Evolutionary conservation across 2,329 filamentous ascomycete genomes (phyloP).

Genomic region (Orbilia ellipsospora): DNA sequence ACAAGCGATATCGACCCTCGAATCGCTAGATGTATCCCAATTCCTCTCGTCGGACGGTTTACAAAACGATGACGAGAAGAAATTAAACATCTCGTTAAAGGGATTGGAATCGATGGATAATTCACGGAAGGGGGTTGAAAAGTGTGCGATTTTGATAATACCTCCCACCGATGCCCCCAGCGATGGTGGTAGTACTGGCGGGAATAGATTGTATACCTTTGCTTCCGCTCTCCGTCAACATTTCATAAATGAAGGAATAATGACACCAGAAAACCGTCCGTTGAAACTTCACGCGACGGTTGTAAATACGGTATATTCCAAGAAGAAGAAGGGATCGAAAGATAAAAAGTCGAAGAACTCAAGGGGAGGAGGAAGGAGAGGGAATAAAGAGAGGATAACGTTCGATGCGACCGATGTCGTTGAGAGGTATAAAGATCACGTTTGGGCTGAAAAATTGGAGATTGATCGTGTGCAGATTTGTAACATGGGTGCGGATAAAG

Average conservation of each 20-base stretch:
- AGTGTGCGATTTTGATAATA: slow-evolving; percentile 73
- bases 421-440: slow-evolving; percentile 71
- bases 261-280: slow-evolving; percentile 71
- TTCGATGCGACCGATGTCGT: slow-evolving; percentile 70
- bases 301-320: slow-evolving; percentile 84
- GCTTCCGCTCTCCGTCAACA: slow-evolving; percentile 68
- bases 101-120: slow-evolving; percentile 26
- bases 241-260: slow-evolving; percentile 70
- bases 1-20: slow-evolving; percentile 22
- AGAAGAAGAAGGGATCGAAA: slow-evolving; percentile 62
- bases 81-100: slow-evolving; percentile 27
- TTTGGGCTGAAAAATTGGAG: slow-evolving; percentile 77
- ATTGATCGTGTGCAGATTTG: slow-evolving; percentile 83
- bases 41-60: slow-evolving; percentile 13
- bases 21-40: slow-evolving; percentile 27
- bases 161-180: slow-evolving; percentile 67
- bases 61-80: neutral
- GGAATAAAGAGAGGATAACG: slow-evolving; percentile 50
- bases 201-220: slow-evolving; percentile 68
- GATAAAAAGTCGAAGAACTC: neutral
- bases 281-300: slow-evolving; percentile 90
- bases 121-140: slow-evolving; percentile 50
- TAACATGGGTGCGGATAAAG: slow-evolving; percentile 82
- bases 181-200: slow-evolving; percentile 50
- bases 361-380: slow-evolving; percentile 60